Percentiles rank a stretch among this genome's conserved stretches.
Conservation (phyloP, 2,329 filamentous ascomycete species). For the Colletotrichum viniferum region DNA sequence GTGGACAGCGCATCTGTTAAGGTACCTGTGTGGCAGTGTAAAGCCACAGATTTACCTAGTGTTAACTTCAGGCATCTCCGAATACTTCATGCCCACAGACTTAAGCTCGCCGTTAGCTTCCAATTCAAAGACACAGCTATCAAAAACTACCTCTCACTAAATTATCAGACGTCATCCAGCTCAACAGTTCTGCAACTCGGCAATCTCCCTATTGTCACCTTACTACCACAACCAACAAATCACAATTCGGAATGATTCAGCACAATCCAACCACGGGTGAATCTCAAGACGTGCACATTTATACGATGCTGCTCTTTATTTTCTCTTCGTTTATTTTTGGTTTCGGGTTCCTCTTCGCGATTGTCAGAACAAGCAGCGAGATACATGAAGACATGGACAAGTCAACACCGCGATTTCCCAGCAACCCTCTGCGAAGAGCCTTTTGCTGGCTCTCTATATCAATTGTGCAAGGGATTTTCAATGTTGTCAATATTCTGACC, state of each 20-base stretch:
- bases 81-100: neutral
- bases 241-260: accelerated
- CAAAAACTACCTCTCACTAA: neutral
- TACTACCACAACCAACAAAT: neutral
- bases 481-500: neutral
- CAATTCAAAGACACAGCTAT: too few species aligned
- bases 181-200: neutral
- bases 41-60: neutral
- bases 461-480: neutral
- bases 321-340: neutral
- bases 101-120: neutral
- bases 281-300: neutral
- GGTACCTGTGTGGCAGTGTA: neutral
- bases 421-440: neutral
- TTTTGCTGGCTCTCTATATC: neutral
- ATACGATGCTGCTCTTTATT: accelerated
- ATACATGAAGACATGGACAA: neutral
- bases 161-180: accelerated
- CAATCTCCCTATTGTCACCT: accelerated
- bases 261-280: accelerated
- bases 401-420: neutral
- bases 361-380: neutral
- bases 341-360: neutral
- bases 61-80: neutral
- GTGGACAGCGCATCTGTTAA: too few species aligned